phyloP scores from a whole-genome alignment of 176 grass and related monocot genomes.

The Pontederia crassipes region DNA sequence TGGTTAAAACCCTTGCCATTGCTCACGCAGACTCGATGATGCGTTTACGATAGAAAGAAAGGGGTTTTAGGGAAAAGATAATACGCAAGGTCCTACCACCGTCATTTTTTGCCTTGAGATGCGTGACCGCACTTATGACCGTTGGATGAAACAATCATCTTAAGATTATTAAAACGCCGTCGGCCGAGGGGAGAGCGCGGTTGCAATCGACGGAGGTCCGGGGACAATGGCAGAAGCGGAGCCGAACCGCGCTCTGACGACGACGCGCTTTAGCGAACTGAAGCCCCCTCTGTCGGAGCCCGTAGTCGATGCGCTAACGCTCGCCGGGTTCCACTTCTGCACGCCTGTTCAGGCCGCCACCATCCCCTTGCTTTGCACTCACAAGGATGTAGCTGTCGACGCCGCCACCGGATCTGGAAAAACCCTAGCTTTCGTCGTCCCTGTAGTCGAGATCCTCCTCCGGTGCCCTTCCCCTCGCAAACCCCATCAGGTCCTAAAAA shows the following conservation, averaged over 20 bases:
- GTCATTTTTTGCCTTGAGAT: too few relatives aligned
- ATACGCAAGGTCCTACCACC: too few relatives aligned
- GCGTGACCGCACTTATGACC: too few relatives aligned
- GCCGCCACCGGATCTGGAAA: constrained; percentile 91
- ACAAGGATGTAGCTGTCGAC: constrained; percentile 88
- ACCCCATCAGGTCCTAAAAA: constrained; percentile 49
- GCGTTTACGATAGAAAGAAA: too few relatives aligned
- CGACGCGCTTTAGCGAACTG: constrained; percentile 50
- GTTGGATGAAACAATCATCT: too few relatives aligned
- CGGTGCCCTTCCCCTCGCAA: constrained; percentile 47
- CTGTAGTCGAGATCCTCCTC: constrained; percentile 77
- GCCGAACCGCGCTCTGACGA: constrained; percentile 51
- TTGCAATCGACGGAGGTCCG: not conserved
- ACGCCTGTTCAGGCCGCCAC: constrained; percentile 77
- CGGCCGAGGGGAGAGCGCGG: not conserved
- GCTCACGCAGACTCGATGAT: too few relatives aligned
- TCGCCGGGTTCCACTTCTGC: constrained; percentile 59
- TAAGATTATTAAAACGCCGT: too few relatives aligned
- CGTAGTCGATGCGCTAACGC: constrained; percentile 45
- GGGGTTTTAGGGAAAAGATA: too few relatives aligned
- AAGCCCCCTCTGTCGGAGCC: constrained; percentile 44
- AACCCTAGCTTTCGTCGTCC: constrained; percentile 81
- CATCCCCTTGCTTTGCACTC: constrained; percentile 64
- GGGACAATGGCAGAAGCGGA: constrained; percentile 21
- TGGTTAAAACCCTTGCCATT: too few relatives aligned